A percentile compares a stretch with the other conserved stretches of the same genome.
Evolutionary conservation across 305 asterid genomes (phyloP).

Genomic region (Fraxinus baroniana): DNA sequence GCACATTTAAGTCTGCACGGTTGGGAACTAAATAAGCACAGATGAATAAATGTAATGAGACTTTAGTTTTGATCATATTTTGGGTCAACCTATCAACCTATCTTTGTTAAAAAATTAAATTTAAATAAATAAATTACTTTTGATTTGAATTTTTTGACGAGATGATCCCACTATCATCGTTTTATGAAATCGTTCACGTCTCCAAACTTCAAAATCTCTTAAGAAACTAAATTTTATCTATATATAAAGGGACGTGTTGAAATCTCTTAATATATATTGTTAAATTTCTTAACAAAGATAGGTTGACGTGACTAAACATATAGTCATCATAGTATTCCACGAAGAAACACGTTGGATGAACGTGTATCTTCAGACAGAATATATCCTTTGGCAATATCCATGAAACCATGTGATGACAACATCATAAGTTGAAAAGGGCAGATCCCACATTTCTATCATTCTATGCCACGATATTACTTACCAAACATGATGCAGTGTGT

Average conservation of each 20-base stretch:
- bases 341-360: not conserved
- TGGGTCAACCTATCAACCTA: no score
- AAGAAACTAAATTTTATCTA: not conserved
- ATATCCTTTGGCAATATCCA: not conserved
- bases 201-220: not conserved
- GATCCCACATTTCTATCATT: not conserved
- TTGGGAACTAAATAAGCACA: no score
- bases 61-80: no score
- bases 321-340: not conserved
- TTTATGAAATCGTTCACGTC: not conserved
- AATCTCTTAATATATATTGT: no score
- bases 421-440: not conserved
- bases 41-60: no score
- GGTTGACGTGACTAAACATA: not conserved
- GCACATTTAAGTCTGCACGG: no score
- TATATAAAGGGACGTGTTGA: no score
- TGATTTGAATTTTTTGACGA: no score
- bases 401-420: not conserved
- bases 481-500: not conserved
- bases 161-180: not conserved
- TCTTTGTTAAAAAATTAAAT: no score
- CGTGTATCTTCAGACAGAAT: not conserved
- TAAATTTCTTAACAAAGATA: not conserved
- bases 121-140: no score
- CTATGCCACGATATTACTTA: no score